Evolutionary conservation across 2,329 filamentous ascomycete species (phyloP), one percentile per base, ranked within the genome.

Genomic region (Alternaria dauci): DNA sequence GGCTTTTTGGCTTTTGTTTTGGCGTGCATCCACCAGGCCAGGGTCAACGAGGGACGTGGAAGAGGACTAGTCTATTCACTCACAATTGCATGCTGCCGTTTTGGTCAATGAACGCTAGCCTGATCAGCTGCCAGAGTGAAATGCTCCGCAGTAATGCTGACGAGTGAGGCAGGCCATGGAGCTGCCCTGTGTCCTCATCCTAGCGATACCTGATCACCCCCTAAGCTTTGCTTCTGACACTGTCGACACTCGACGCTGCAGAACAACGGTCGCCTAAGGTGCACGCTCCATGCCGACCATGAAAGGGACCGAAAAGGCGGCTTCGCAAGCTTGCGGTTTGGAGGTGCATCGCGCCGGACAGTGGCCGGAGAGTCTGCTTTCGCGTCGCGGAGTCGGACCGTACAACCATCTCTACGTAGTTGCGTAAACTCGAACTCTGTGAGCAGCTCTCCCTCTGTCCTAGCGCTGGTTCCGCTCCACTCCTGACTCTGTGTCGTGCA

Each of bases 1-100:
- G 67, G 65, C 58, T 65, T 68, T 67, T 63, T 60, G 57, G 59
- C 64, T 63, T 71, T 70, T 70, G 65, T 64, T 67, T 67, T 72
- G 69, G 70, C 66, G 66, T 66, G 58, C 65, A 62, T 65, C 63
- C 68, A 66, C 58, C 46, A 48, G 26, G 58, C 61, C 47, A 63
- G 62, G 56, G 60, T 58, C 58, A 42, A 42, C 43, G 51, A 55
- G 43, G 53, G 26, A 38, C 25, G 55, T 59, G 30, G 34, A 68
- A 63, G 52, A 18, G 44, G 66, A 48, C 62, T 65, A 66, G 64
- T 58, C 55, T 39, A 25, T 62, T 66, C 62, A 63, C 61, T 58
- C 62, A 65, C 63, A 70, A 66, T 69, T 59, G 66, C 64, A 70
- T 69, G 58, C 67, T 69, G 63, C 68, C 66, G 58, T 61, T 69